Evolutionary conservation across 2,329 filamentous ascomycete genomes (phyloP).

Genomic region (Epichloe glyceriae): DNA sequence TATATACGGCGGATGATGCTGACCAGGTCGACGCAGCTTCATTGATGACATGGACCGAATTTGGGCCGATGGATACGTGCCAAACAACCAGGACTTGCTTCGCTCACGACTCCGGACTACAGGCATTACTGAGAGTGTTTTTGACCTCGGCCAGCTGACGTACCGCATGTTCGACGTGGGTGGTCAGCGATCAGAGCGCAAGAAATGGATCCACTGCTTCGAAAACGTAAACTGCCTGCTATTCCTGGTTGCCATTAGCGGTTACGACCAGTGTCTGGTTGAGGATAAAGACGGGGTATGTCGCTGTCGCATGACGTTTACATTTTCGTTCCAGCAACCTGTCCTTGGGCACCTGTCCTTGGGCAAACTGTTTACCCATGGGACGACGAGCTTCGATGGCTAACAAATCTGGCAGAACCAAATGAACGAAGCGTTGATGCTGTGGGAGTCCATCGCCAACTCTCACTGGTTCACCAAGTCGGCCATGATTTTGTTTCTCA

Average conservation of each 20-base stretch:
- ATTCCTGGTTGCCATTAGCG: constrained; percentile 89
- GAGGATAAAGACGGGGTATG: constrained; percentile 92
- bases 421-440: constrained; percentile 83
- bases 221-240: constrained; percentile 86
- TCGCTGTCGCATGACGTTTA: not conserved
- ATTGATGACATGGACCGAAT: constrained; percentile 66
- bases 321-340: not conserved
- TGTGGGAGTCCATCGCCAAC: constrained; percentile 77
- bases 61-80: constrained; percentile 67
- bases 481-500: constrained; percentile 71
- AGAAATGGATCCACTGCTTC: constrained; percentile 99
- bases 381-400: constrained; percentile 1
- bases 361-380: not conserved
- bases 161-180: constrained; percentile 98
- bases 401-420: constrained; percentile 48
- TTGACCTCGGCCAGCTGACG: constrained; percentile 87
- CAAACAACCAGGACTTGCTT: constrained; percentile 86
- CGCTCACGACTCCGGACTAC: constrained; percentile 96
- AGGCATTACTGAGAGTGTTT: constrained; percentile 92
- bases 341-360: not conserved
- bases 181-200: constrained; percentile 88
- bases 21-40: constrained; percentile 45
- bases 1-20: not conserved
- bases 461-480: constrained; percentile 78
- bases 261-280: constrained; percentile 90